Conservation (phyloP, 1,284 basidiomycete genomes). For the Testicularia cyperi region DNA sequence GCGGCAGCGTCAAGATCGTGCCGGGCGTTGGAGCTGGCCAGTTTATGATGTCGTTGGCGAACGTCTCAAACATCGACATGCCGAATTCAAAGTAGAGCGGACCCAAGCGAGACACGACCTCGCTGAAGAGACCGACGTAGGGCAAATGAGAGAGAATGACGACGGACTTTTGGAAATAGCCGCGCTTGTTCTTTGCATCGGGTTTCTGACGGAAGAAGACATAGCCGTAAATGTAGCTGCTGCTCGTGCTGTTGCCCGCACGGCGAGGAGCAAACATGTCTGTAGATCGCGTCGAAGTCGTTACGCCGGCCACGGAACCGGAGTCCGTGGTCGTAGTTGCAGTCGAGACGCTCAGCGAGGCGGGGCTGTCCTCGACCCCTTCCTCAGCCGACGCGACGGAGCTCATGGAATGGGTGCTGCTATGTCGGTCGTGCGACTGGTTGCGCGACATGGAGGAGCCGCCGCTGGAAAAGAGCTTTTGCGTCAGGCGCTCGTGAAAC, state of each 20-base stretch:
- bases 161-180: conserved; percentile 69
- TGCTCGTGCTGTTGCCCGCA: conserved; percentile 40
- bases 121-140: conserved; percentile 78
- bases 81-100: conserved; percentile 55
- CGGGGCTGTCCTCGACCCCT: conserved; percentile 1
- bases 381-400: conserved; percentile 17
- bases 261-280: conserved; percentile 2
- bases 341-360: too few relatives aligned
- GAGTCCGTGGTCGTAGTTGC: too few relatives aligned
- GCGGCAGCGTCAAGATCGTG: conserved; percentile 41
- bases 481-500: conserved; percentile 30
- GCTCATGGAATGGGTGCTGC: conserved; percentile 21
- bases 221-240: conserved; percentile 58
- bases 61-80: conserved; percentile 52
- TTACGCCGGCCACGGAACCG: too few relatives aligned
- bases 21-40: conserved; percentile 52
- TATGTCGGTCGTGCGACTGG: conserved; percentile 27
- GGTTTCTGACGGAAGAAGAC: conserved; percentile 57
- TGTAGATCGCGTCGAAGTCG: not conserved
- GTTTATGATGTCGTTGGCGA: conserved; percentile 40
- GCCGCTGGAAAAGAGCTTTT: conserved; percentile 30
- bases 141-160: conserved; percentile 81
- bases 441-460: conserved; percentile 21
- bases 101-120: conserved; percentile 72
- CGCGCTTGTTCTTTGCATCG: conserved; percentile 49